Evolutionary conservation across 805 yeast genomes (phyloP), one percentile per base, ranked within the genome.

Genomic region (Candida suzukii): DNA sequence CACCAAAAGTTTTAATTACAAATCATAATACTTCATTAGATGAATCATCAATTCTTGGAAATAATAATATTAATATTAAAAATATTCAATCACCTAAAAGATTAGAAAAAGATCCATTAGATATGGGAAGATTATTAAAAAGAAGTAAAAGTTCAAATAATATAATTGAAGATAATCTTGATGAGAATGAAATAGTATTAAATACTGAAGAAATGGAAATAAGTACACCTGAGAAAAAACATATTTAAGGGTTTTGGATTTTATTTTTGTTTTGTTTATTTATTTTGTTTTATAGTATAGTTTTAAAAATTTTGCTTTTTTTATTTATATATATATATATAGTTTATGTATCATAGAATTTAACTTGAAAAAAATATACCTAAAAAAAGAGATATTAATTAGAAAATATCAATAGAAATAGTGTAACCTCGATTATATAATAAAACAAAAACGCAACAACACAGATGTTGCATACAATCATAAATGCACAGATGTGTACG

Each of bases 71-170:
- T 26, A 26, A 26, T 26, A 7, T 18, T 27, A 13, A 3, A 19
- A 17, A 8, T 4, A 17, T 13, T 14, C 42, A 40, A 12, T 52
- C 53, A 4, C 54, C 56, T 6, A 52, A 52, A 38, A 44, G 56
- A 20, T 19, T 42, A 10, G 26, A 26, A 9, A 39, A 20, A 2
- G 19, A 17, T 3, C 36, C 35, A 4, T 33, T 18, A 8, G 52
- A 48, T 19, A 45, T 42, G 2, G 48, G 40, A 16, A 41, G 51
- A 18, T n/a, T 39, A 13, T 32, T 45, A 18, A 52, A 52, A 29
- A 41, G 49, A 24, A 48, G 51, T 17, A 52, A 46, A 34, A 52
- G 51, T 36, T 16, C 13, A 4, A 35, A 24, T 16, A 20, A 13
- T 22, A 35, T 35, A 7, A 16, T 6, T 25, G 17, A 34, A 16